Evolutionary conservation across 2,329 filamentous ascomycete species (phyloP).

Genomic region (Calonectria honghensis): DNA sequence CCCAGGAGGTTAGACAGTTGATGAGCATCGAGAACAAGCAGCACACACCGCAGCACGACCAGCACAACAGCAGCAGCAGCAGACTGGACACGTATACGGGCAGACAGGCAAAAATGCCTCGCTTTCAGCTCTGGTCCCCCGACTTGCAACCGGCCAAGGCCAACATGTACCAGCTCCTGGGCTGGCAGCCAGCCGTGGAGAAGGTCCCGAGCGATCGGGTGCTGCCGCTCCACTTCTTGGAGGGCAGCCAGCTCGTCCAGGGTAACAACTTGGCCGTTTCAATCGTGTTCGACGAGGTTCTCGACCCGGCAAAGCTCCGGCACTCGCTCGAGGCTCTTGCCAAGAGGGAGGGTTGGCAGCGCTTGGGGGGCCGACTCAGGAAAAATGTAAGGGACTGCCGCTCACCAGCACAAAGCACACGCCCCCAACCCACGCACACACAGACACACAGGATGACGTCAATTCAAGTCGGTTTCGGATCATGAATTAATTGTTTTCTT

Average conservation of each 20-base stretch:
- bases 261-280: constrained; percentile 43
- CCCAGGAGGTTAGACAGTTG: neutral
- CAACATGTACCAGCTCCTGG: constrained; percentile 30
- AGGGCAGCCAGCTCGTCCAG: constrained; percentile 39
- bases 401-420: too few species aligned
- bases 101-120: neutral
- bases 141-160: neutral
- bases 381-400: constrained; percentile 34
- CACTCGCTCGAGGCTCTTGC: constrained; percentile 31
- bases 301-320: constrained; percentile 39
- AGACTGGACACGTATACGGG: neutral
- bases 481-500: neutral
- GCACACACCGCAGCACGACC: neutral
- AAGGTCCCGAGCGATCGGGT: constrained; percentile 37
- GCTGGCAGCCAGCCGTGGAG: constrained; percentile 37
- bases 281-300: constrained; percentile 42
- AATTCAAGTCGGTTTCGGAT: neutral
- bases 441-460: neutral
- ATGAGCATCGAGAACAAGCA: neutral
- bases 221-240: constrained; percentile 43
- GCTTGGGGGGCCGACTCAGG: constrained; percentile 41
- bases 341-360: constrained; percentile 37
- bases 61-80: neutral
- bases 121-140: neutral
- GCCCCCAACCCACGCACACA: too few species aligned